Evolutionary conservation across 192 early-diverging fungal species (phyloP).

Genomic region (Chytriomyces sp.): DNA sequence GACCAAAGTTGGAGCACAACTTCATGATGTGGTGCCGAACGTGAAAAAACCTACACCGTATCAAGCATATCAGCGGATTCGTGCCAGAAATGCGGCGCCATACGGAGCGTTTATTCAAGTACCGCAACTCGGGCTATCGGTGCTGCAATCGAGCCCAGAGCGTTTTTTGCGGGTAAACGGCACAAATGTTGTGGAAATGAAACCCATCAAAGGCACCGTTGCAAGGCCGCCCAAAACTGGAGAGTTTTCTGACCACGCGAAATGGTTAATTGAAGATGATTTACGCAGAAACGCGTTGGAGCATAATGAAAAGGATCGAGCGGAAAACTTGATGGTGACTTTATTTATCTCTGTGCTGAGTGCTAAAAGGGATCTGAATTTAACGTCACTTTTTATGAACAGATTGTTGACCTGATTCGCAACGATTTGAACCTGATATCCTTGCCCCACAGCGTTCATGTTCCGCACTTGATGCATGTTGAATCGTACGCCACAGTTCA

Average conservation of each 20-base stretch:
- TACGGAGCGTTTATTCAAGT: slow-evolving; percentile 78
- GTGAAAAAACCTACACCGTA: slow-evolving; percentile 26
- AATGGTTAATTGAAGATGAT: slow-evolving; percentile 48
- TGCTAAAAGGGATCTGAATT: not conserved
- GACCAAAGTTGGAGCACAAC: slow-evolving; percentile 62
- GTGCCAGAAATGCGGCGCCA: slow-evolving; percentile 83
- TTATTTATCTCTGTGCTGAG: not conserved
- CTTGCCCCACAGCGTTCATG: slow-evolving; percentile 64
- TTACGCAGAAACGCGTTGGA: slow-evolving; percentile 54
- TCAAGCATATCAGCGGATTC: slow-evolving; percentile 68
- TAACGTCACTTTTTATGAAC: slow-evolving; percentile 12
- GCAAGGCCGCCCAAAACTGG: slow-evolving; percentile 42
- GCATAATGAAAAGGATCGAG: slow-evolving; percentile 83
- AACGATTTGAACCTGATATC: slow-evolving; percentile 88
- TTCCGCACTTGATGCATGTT: slow-evolving; percentile 84
- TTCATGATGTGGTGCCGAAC: not conserved
- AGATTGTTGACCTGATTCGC: slow-evolving; percentile 95
- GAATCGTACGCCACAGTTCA: slow-evolving; percentile 92
- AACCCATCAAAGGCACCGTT: slow-evolving; percentile 92
- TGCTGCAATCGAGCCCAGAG: slow-evolving; percentile 79
- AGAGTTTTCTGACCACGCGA: slow-evolving; percentile 46
- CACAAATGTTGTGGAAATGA: slow-evolving; percentile 78
- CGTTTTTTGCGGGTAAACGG: slow-evolving; percentile 67
- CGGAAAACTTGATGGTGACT: slow-evolving; percentile 93
- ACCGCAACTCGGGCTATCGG: slow-evolving; percentile 41